Conservation (phyloP, 2,329 filamentous ascomycete genomes). For the Monilinia fructigena region DNA sequence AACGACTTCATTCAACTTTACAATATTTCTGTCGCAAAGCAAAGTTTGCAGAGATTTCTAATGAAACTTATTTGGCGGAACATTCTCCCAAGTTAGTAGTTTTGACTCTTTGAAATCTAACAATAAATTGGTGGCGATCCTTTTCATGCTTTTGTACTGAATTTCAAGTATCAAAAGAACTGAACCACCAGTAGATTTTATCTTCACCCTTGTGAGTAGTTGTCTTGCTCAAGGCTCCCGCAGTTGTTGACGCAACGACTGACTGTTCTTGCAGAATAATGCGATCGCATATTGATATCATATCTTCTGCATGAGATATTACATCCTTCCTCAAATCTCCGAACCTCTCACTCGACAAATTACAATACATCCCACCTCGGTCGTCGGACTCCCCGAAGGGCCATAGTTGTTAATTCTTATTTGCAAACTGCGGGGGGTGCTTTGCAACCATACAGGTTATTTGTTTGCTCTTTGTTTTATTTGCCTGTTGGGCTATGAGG, state of each 20-base stretch:
- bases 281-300: background rate
- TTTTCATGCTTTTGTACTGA: background rate
- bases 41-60: background rate
- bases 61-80: too few relatives aligned
- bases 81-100: background rate
- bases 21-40: slow-evolving; percentile 5
- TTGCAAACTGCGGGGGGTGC: background rate
- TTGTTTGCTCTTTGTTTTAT: background rate
- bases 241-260: background rate
- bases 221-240: background rate
- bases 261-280: slow-evolving; percentile 2
- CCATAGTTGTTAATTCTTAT: background rate
- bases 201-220: slow-evolving; percentile 1
- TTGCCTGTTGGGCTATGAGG: background rate
- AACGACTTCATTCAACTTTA: background rate
- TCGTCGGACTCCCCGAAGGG: background rate
- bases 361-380: background rate
- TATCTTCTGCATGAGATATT: background rate
- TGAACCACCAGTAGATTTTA: background rate
- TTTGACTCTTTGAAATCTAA: background rate
- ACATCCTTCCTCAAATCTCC: background rate
- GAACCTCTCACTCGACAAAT: slow-evolving; percentile 1
- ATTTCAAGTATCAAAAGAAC: background rate
- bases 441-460: background rate
- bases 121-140: background rate